Base-by-base conservation (phyloP, 371 early-diverging fungal species). In the Mycotypha africana region DNA sequence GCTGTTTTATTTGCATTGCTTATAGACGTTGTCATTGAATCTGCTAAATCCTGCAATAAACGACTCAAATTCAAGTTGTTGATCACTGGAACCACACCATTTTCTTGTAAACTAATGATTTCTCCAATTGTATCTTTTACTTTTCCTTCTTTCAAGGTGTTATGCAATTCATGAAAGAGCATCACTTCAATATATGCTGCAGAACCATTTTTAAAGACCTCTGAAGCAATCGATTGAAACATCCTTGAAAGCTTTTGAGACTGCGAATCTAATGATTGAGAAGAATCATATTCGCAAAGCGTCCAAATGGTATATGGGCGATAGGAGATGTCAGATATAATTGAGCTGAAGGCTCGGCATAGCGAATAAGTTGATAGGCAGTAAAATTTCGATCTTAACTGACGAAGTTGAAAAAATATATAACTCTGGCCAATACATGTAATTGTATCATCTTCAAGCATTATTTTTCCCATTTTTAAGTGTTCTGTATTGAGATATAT, bases 231-330 rank as follows among this genome's bases (percentile, higher is more conserved):
- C 25, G 11, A 22, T 11, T 38, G 35, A 9, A 44, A 50, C 24
- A 44, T 12, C 7, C 35, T 6, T 22, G 38, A 38, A 14, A 31
- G 36, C 26, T 7, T 35, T 17, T 37, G 42, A 42, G 51, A 38
- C 38, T 50, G 44, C 32, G 39, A 33, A 42, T 50, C 43, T 7
- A 42, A 36, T 43, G 38, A 44, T 42, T 49, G 41, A 16, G 41
- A 16, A 22, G 42, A 48, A n/a, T 34, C 41, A 35, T 42, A 34
- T 24, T 43, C 24, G 7, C 20, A 36, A 19, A 42, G 50, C 3
- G 43, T 38, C 45, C 45, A 44, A 39, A 51, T 38, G 33, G 51
- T 38, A 39, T 42, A 51, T 20, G 52, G 44, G 24, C 40, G 51
- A 45, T 51, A 51, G 1, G 45, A 20, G 40, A n/a, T n/a, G n/a